Percentiles rank a stretch among this genome's conserved stretches.
These are phyloP conservation scores for Erysimum cheiranthoides DNA, from an alignment of 345 rosid species.

Conservation along the genomic window DNA sequence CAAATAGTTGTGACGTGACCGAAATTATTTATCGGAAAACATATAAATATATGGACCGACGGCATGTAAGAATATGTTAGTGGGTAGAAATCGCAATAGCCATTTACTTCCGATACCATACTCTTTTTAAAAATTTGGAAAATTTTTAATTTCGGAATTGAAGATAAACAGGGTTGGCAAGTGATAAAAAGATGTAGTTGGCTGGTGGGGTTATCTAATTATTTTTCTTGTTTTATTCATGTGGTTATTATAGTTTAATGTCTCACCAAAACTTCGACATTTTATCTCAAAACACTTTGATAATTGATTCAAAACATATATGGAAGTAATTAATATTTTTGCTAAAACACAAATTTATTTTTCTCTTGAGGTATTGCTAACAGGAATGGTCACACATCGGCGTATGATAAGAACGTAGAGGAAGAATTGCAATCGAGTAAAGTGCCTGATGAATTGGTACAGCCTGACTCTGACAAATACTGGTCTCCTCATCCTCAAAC, in stretches of 20 bases:
- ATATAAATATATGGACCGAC: not conserved
- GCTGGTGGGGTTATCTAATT: not conserved
- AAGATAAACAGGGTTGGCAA: slow-evolving; percentile 8
- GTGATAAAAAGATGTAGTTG: not conserved
- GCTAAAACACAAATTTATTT: not conserved
- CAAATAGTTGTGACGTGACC: not conserved
- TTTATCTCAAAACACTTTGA: not conserved
- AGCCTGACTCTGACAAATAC: slow-evolving; percentile 64
- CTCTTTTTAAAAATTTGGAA: not conserved
- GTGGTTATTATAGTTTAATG: not conserved
- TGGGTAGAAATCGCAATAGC: not conserved
- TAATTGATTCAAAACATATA: no score
- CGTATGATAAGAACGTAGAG: slow-evolving; percentile 79
- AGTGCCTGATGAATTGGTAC: slow-evolving; percentile 71
- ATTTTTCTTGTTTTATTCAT: not conserved
- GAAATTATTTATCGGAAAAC: no score
- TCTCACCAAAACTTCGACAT: not conserved
- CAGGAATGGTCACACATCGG: slow-evolving; percentile 57
- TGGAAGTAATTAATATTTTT: not conserved
- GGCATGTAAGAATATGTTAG: slow-evolving; percentile 10
- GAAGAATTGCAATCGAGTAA: slow-evolving; percentile 52
- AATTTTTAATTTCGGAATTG: not conserved
- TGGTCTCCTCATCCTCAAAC: slow-evolving; percentile 90
- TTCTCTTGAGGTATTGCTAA: slow-evolving; percentile 35
- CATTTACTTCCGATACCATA: not conserved